A percentile compares a stretch with the other conserved stretches of the same genome.
phyloP scores from a whole-genome alignment of 768 basidiomycete species.

The Psilocybe cyanescens region DNA sequence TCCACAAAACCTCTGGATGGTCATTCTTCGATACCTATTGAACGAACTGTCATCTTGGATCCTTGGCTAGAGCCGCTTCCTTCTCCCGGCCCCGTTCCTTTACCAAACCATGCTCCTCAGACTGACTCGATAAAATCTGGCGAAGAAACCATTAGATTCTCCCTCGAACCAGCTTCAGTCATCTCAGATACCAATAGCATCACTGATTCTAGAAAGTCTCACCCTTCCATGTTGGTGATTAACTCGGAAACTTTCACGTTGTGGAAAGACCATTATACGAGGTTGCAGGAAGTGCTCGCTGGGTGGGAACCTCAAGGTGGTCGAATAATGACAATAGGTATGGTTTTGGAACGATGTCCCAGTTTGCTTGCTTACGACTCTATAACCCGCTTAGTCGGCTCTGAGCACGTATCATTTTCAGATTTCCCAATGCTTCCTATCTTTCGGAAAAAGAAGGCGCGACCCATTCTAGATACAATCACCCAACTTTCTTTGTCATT shows the following conservation, averaged over 20 bases:
- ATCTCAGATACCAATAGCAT: neutral
- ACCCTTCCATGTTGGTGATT: constrained; percentile 61
- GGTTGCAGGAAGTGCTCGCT: constrained; percentile 55
- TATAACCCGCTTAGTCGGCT: constrained; percentile 36
- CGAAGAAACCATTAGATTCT: constrained; percentile 7
- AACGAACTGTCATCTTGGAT: constrained; percentile 68
- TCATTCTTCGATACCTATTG: constrained; percentile 52
- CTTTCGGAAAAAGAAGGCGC: constrained; percentile 34
- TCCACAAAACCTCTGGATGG: constrained; percentile 49
- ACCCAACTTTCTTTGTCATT: constrained; percentile 44
- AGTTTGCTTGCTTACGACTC: constrained; percentile 1
- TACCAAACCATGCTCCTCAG: constrained; percentile 7
- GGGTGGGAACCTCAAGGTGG: constrained; percentile 54
- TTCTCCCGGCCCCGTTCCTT: constrained; percentile 53
- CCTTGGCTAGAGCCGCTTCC: constrained; percentile 86
- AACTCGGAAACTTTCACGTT: constrained; percentile 81
- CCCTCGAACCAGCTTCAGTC: neutral
- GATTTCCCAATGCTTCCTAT: constrained; percentile 51
- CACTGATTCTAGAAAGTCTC: neutral
- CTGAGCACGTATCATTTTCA: constrained; percentile 49
- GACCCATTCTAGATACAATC: constrained; percentile 37
- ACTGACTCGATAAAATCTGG: neutral
- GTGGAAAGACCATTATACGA: constrained; percentile 75
- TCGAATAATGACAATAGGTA: constrained; percentile 54
- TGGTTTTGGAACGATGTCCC: constrained; percentile 11